Evolutionary conservation across 2,329 filamentous ascomycete genomes (phyloP).

Genomic region (Aspergillus novofumigatus): DNA sequence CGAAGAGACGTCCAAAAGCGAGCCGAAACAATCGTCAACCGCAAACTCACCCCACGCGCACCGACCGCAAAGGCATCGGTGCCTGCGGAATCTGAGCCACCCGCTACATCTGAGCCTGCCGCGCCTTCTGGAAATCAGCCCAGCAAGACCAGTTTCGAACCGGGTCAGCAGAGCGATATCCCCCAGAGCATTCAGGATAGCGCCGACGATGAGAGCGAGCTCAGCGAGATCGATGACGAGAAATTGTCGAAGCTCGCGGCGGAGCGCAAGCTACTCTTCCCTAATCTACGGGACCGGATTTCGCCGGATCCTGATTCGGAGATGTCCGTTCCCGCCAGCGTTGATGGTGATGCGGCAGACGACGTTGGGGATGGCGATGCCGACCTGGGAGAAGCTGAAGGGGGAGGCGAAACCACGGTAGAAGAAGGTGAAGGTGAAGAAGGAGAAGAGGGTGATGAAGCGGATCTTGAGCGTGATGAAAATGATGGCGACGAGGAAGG

Average conservation of each 20-base stretch:
- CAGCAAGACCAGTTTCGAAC: slow-evolving; percentile 37
- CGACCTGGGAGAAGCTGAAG: slow-evolving; percentile 17
- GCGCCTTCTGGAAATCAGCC: slow-evolving; percentile 36
- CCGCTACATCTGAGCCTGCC: slow-evolving; percentile 29
- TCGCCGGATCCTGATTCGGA: slow-evolving; percentile 24
- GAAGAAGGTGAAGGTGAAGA: slow-evolving; percentile 14
- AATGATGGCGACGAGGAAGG: slow-evolving; percentile 9
- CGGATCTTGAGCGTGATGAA: slow-evolving; percentile 8
- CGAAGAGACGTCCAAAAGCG: slow-evolving; percentile 56
- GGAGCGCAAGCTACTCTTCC: slow-evolving; percentile 22
- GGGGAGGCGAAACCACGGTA: slow-evolving; percentile 14
- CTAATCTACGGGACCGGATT: slow-evolving; percentile 20
- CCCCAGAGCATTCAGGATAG: slow-evolving; percentile 61
- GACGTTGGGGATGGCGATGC: slow-evolving; percentile 20
- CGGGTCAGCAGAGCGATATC: slow-evolving; percentile 47
- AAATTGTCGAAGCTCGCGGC: slow-evolving; percentile 25
- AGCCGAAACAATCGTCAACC: slow-evolving; percentile 53
- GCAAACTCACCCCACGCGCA: slow-evolving; percentile 29
- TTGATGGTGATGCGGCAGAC: slow-evolving; percentile 18
- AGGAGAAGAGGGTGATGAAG: slow-evolving; percentile 12
- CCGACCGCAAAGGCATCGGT: slow-evolving; percentile 20
- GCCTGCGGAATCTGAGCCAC: slow-evolving; percentile 20
- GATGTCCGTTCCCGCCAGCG: slow-evolving; percentile 17
- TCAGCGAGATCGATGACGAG: slow-evolving; percentile 56
- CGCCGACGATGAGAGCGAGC: slow-evolving; percentile 65